Evolutionary conservation across 805 yeast species (phyloP).

Genomic region (Candida maltosa): DNA sequence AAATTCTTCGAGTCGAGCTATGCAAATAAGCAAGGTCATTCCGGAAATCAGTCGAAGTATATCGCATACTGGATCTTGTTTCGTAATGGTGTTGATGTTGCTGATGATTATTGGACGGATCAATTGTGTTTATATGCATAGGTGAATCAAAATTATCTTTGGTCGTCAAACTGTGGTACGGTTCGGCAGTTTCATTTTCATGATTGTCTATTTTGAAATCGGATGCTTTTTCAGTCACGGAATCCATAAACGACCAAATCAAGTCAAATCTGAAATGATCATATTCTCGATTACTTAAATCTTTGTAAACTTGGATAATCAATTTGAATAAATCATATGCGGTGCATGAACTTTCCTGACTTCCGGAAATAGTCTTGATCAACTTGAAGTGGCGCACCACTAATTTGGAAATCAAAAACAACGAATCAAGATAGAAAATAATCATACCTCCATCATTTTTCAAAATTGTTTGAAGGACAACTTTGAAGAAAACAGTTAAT

Average conservation of each 20-base stretch:
- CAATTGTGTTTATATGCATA: slow-evolving; percentile 23
- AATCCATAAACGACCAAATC: slow-evolving; percentile 35
- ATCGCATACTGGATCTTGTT: slow-evolving; percentile 5
- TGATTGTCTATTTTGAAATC: not conserved
- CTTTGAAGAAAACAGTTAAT: slow-evolving; percentile 38
- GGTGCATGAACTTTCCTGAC: slow-evolving; percentile 12
- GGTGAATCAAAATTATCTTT: slow-evolving; percentile 33
- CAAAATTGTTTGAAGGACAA: slow-evolving; percentile 27
- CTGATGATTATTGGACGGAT: slow-evolving; percentile 1
- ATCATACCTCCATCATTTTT: slow-evolving; percentile 39
- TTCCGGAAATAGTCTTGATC: slow-evolving; percentile 30
- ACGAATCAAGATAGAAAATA: slow-evolving; percentile 39
- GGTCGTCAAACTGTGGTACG: slow-evolving; percentile 13
- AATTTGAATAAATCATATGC: slow-evolving; percentile 35
- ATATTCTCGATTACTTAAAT: slow-evolving; percentile 28
- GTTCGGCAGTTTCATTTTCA: not conserved
- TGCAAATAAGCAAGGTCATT: slow-evolving; percentile 22
- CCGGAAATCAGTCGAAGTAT: slow-evolving; percentile 19
- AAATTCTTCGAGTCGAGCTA: slow-evolving; percentile 6
- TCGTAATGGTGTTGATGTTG: slow-evolving; percentile 2
- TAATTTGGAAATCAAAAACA: slow-evolving; percentile 30
- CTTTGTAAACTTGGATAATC: slow-evolving; percentile 30
- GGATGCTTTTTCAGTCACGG: slow-evolving; percentile 18
- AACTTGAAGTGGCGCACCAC: slow-evolving; percentile 30
- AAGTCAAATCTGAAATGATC: slow-evolving; percentile 28